Percentiles rank a stretch among this genome's conserved stretches.
phyloP scores from a whole-genome alignment of 495 filamentous ascomycete species.

The Tetracladium setigerum region DNA sequence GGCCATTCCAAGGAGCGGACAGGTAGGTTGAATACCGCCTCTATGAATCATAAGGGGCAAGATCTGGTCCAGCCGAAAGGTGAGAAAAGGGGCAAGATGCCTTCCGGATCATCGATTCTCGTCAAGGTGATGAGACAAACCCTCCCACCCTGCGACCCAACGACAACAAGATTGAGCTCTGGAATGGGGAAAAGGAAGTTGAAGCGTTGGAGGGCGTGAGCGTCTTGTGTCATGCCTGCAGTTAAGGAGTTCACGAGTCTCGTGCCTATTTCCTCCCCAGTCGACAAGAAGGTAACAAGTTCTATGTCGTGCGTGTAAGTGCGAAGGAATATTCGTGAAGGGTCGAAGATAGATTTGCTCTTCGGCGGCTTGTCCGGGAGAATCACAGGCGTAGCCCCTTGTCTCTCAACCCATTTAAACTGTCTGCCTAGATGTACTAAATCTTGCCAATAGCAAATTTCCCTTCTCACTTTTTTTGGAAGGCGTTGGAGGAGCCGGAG shows the following conservation, averaged over 20 bases:
- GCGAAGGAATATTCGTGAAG: slow-evolving; percentile 36
- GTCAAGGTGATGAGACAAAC: slow-evolving; percentile 70
- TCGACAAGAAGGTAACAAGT: slow-evolving; percentile 39
- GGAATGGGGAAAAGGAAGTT: slow-evolving; percentile 72
- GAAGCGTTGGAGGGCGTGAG: slow-evolving; percentile 50
- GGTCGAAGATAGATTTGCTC: too few relatives aligned
- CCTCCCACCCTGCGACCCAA: slow-evolving; percentile 65
- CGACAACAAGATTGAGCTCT: slow-evolving; percentile 67
- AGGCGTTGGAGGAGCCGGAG: too few relatives aligned
- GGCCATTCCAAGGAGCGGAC: slow-evolving; percentile 43
- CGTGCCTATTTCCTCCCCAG: slow-evolving; percentile 10
- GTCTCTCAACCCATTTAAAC: too few relatives aligned
- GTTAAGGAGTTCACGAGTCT: slow-evolving; percentile 31
- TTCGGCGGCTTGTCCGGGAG: too few relatives aligned
- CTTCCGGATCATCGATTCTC: slow-evolving; percentile 22
- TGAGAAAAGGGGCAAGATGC: not conserved
- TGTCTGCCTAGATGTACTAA: too few relatives aligned
- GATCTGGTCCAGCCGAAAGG: slow-evolving; percentile 50
- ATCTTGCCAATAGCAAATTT: too few relatives aligned
- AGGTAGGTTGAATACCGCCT: slow-evolving; percentile 11
- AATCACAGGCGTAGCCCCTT: too few relatives aligned
- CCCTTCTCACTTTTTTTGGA: too few relatives aligned
- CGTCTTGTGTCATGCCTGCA: slow-evolving; percentile 36
- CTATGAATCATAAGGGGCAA: slow-evolving; percentile 32
- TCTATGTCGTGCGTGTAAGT: slow-evolving; percentile 52